Conservation (phyloP, 371 early-diverging fungal genomes). For the Mortierella polycephala region DNA sequence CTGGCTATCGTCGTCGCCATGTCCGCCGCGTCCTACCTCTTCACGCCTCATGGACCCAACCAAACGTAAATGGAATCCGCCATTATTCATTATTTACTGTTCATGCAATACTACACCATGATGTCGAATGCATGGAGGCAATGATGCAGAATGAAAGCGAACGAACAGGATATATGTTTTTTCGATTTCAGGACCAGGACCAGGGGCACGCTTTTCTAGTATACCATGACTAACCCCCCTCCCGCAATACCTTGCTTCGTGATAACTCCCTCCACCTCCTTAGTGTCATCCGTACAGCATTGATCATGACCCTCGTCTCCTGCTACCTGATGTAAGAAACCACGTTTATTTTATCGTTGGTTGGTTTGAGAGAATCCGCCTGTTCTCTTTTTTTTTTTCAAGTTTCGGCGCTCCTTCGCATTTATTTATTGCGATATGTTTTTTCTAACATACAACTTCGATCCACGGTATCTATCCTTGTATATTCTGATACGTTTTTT, state of each 20-base stretch:
- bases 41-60: constrained; percentile 68
- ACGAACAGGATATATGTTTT: too few relatives aligned
- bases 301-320: constrained; percentile 75
- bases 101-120: neutral
- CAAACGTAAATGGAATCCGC: constrained; percentile 61
- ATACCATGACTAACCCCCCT: constrained; percentile 1
- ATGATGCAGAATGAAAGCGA: too few relatives aligned
- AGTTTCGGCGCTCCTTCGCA: too few relatives aligned
- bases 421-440: neutral
- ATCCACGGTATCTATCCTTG: neutral
- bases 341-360: neutral
- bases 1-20: constrained; percentile 57
- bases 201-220: neutral
- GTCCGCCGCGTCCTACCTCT: constrained; percentile 60
- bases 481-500: neutral
- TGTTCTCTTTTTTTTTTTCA: too few relatives aligned
- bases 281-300: constrained; percentile 73
- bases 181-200: neutral
- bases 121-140: too few relatives aligned
- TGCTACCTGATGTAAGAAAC: constrained; percentile 69
- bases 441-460: neutral
- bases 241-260: constrained; percentile 1
- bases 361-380: too few relatives aligned
- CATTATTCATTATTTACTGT: neutral
- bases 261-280: neutral